phyloP scores from a whole-genome alignment of 208 protist species.

The Angomonas deanei region DNA sequence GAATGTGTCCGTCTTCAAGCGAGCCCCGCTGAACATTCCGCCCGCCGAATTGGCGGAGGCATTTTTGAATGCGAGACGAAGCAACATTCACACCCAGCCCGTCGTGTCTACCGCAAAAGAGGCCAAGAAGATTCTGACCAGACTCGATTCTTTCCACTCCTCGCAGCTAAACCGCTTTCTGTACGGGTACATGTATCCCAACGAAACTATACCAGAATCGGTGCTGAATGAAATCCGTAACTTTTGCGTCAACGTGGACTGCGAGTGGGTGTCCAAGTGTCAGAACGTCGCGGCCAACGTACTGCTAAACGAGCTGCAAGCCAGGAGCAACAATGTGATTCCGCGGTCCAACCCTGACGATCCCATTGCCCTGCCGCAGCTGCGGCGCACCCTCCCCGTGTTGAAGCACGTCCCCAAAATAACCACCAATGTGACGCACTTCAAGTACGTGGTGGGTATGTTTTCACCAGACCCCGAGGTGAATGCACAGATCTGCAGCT shows the following conservation, averaged over 20 bases:
- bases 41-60: conserved; percentile 45
- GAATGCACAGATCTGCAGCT: conserved; percentile 26
- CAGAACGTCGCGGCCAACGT: conserved; percentile 66
- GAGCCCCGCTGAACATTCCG: conserved; percentile 18
- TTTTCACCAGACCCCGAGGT: conserved; percentile 25
- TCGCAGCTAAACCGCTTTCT: conserved; percentile 69
- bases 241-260: conserved; percentile 47
- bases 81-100: conserved; percentile 63
- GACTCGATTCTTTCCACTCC: conserved; percentile 53
- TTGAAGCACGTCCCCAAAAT: conserved; percentile 55
- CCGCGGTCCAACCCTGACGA: conserved; percentile 55
- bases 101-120: conserved; percentile 36
- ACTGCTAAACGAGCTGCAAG: conserved; percentile 55
- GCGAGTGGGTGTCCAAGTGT: conserved; percentile 57
- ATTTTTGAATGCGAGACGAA: conserved; percentile 52
- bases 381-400: conserved; percentile 52
- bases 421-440: conserved; percentile 41
- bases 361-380: conserved; percentile 42
- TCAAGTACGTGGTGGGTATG: conserved; percentile 44
- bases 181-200: conserved; percentile 65
- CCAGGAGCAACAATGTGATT: conserved; percentile 33
- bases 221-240: conserved; percentile 49
- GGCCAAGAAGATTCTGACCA: conserved; percentile 57
- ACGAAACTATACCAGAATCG: conserved; percentile 38
- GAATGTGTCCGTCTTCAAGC: conserved; percentile 32